A percentile compares a stretch with the other conserved stretches of the same genome.
phyloP scores from a whole-genome alignment of 148 eudicot genomes.

The Chenopodium formosanum region DNA sequence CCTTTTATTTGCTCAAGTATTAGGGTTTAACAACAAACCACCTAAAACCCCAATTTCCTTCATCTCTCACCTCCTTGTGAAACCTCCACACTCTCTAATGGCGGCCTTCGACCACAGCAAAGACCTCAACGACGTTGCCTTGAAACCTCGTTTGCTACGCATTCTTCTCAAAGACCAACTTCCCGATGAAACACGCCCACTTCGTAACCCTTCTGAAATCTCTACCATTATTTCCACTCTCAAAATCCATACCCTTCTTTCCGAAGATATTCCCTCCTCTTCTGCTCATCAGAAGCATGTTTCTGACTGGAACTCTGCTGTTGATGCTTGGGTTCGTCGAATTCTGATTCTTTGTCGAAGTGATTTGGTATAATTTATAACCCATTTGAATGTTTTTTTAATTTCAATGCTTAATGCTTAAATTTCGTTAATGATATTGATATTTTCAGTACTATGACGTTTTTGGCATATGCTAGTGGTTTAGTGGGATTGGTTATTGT shows the following conservation, averaged over 20 bases:
- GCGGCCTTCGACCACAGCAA: conserved; percentile 43
- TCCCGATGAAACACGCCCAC: conserved; percentile 53
- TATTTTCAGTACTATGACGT: too few relatives aligned
- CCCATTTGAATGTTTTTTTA: neutral
- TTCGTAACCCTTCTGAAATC: conserved; percentile 46
- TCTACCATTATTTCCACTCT: conserved; percentile 46
- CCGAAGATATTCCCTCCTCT: conserved; percentile 37
- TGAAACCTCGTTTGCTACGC: conserved; percentile 65
- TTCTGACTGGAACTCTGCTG: conserved; percentile 54
- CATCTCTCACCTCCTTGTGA: neutral
- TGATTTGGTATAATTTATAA: conserved; percentile 43
- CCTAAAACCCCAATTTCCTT: neutral
- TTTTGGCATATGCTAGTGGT: too few relatives aligned
- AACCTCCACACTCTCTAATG: conserved; percentile 32
- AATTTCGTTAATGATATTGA: neutral
- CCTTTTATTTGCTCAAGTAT: neutral
- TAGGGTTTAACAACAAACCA: neutral
- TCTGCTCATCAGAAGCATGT: conserved; percentile 32
- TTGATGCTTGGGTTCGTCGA: conserved; percentile 74
- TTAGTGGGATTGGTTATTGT: too few relatives aligned
- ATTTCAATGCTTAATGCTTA: neutral
- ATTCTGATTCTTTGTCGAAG: conserved; percentile 45
- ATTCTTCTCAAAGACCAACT: conserved; percentile 50
- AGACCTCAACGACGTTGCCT: conserved; percentile 53
- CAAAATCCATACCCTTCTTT: conserved; percentile 53